Base-by-base conservation (phyloP, 805 yeast genomes). In the Pichia rugopelliculosa region DNA sequence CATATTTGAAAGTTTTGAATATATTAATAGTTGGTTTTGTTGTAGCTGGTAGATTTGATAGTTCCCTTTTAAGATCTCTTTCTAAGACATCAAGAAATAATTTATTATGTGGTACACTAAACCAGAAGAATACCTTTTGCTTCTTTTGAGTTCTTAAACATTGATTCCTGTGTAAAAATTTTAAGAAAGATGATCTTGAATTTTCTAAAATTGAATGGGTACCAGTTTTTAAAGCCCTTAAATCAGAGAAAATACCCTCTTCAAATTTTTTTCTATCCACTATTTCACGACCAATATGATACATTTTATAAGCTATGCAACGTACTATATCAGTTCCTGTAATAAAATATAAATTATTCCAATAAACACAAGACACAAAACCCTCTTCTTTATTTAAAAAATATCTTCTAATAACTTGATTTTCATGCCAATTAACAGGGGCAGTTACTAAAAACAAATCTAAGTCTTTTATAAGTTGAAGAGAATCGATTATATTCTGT, bases 291-390 rank as follows among this genome's bases (percentile, higher is more conserved):
- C 99, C 99, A 69, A 91, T 87, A 56, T 88, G 89, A 56, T 83
- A 84, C 69, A 91, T 85, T 55, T 91, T 80, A 65, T 85, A 93
- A 17, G 89, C 84, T 44, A 91, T 79, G 64, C 96, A 87, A 49
- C 96, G 79, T 41, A 93, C 96, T 49, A 91, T 90, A 70, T 93
- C 98, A 0, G 98, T 91, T 3, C 98, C 98, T 0, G 98, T 91
- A 42, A 91, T 77, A 66, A 85, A 90, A 62, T 84, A 91, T 13
- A 90, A 70, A 59, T 85, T 84, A 59, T 88, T 86, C 97, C 98
- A 91, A 56, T 76, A 83, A 1, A 93, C 88, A 66, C 99, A 91
- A 27, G 87, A 78, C n/a, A 88, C 88, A 55, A 91, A 88, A 3
- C 91, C 93, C 63, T 90, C 96, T 50, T 87, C 95, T 53, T 84